Evolutionary conservation across 805 yeast genomes (phyloP), one percentile per base, ranked within the genome.

Genomic region (Wickerhamiella cacticola): DNA sequence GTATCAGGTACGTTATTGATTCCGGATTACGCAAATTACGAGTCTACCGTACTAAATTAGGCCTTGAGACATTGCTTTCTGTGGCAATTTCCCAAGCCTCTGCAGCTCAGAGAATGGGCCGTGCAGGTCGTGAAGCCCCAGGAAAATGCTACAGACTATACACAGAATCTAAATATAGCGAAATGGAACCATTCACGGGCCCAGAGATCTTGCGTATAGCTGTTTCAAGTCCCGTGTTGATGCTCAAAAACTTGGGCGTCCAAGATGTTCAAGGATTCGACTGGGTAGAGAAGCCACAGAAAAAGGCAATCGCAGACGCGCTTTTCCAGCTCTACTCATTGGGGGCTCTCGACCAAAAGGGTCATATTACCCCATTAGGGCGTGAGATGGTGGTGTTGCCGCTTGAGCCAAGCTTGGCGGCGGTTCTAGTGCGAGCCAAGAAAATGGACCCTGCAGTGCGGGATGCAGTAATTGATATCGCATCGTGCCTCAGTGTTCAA

Each of bases 121-220:
- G 99, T 72, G 97, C 99, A n/a, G 99, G 99, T 52, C 85, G 99
- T 76, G 97, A 92, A 66, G 73, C 78, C 15, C 76, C 82, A 25
- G 99, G 99, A 38, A 89, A 89, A 62, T 84, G 92, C 39, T 92
- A 72, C 64, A 68, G 97, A 50, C 66, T 92, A 31, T 92, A 81
- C 62, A 78, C 83, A 43, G 97, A 89, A 56, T 61, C 67, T 1
- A 80, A 83, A 50, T 89, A 75, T 56, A 38, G 47, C 24, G 72
- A 72, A 53, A 67, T 92, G 47, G 79, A 82, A 0, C 67, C 70
- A 41, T 92, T 86, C 59, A 89, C 95, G 4, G 97, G 89, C 58
- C 89, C 98, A 0, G 98, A 92, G 63, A 89, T 92, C 53, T 69
- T 82, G 48, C 73, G 97, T 55, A 79, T 86, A 41, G 95, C 87